phyloP scores from a whole-genome alignment of 345 rosid species.

The Draba incana region DNA sequence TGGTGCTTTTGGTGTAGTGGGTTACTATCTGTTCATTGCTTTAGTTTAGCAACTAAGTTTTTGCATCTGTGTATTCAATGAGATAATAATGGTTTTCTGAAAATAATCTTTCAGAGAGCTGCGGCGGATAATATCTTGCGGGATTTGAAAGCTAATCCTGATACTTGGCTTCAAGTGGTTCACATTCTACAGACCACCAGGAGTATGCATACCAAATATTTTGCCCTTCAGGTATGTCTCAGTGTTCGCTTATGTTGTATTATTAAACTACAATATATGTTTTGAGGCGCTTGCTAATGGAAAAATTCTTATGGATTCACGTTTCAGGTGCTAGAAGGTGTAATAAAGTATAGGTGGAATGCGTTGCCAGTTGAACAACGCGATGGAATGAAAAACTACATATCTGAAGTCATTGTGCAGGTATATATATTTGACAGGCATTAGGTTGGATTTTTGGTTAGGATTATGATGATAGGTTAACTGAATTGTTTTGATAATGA shows the following conservation, averaged over 20 bases:
- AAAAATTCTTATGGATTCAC: background rate
- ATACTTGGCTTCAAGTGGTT: slow-evolving; percentile 98
- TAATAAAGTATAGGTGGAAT: slow-evolving; percentile 97
- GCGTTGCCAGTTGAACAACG: slow-evolving; percentile 92
- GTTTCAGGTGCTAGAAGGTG: slow-evolving; percentile 92
- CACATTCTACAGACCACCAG: slow-evolving; percentile 77
- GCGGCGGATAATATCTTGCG: slow-evolving; percentile 91
- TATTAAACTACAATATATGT: background rate
- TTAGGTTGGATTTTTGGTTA: background rate
- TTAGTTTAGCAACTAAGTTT: background rate
- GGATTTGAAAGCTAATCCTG: slow-evolving; percentile 89
- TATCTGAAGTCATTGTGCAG: slow-evolving; percentile 97
- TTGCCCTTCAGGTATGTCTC: slow-evolving; percentile 79
- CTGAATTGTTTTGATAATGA: slow-evolving; percentile 14
- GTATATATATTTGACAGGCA: slow-evolving; percentile 42
- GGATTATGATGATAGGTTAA: background rate
- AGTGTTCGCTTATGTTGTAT: background rate
- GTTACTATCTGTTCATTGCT: background rate
- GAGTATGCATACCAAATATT: slow-evolving; percentile 82
- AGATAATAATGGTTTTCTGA: background rate
- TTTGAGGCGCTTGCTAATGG: background rate
- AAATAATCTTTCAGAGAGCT: slow-evolving; percentile 55
- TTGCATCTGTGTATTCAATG: background rate
- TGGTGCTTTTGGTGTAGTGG: background rate
- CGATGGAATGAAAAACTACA: slow-evolving; percentile 99